Percentiles rank a stretch among this genome's conserved stretches.
Evolutionary conservation across 1,284 basidiomycete species (phyloP).

Genomic region (Apiotrichum montevideense): DNA sequence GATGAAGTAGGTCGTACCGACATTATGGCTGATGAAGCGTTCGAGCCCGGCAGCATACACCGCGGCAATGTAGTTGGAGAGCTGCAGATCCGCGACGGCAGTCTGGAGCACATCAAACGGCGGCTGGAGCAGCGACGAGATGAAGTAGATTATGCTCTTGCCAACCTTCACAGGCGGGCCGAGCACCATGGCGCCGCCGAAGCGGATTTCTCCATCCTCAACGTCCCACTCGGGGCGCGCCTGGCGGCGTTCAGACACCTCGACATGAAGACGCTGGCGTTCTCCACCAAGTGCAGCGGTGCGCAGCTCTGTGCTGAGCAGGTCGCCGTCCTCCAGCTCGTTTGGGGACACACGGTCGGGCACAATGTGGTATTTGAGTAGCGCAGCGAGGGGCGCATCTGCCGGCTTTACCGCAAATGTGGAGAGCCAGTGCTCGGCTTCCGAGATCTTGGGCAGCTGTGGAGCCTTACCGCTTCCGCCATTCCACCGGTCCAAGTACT

Average conservation of each 20-base stretch:
- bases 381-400: slow-evolving; percentile 34
- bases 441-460: neutral
- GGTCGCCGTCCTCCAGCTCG: slow-evolving; percentile 64
- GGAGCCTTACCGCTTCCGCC: too few relatives aligned
- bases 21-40: slow-evolving; percentile 59
- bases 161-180: slow-evolving; percentile 60
- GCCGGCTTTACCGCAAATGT: neutral
- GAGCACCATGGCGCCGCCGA: slow-evolving; percentile 76
- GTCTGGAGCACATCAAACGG: slow-evolving; percentile 77
- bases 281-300: slow-evolving; percentile 62
- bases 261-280: slow-evolving; percentile 67
- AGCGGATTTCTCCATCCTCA: slow-evolving; percentile 58
- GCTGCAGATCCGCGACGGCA: slow-evolving; percentile 70
- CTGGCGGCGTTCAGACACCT: slow-evolving; percentile 49
- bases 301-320: slow-evolving; percentile 70
- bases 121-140: slow-evolving; percentile 73
- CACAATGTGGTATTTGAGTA: slow-evolving; percentile 71
- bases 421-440: neutral
- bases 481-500: slow-evolving; percentile 12
- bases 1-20: slow-evolving; percentile 75
- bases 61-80: slow-evolving; percentile 84
- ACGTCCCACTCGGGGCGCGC: slow-evolving; percentile 47
- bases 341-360: slow-evolving; percentile 65
- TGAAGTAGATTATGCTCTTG: slow-evolving; percentile 80
- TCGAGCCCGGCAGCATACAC: slow-evolving; percentile 77